phyloP scores from a whole-genome alignment of 768 basidiomycete genomes.

The Podaxis sp. region DNA sequence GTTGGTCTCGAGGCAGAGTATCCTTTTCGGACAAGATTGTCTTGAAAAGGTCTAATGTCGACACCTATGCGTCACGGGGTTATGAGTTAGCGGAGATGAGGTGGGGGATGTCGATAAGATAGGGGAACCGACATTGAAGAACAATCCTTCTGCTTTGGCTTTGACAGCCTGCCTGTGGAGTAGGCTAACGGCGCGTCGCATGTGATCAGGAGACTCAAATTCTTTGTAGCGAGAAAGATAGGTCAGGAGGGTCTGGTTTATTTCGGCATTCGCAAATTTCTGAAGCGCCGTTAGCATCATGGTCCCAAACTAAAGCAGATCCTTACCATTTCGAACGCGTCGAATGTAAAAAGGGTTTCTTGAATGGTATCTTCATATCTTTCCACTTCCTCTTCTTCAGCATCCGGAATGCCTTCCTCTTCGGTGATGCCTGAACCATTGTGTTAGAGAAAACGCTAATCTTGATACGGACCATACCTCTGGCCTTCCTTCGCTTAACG shows the following conservation, averaged over 20 bases:
- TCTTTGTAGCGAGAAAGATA: slow-evolving; percentile 85
- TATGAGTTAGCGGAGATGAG: slow-evolving; percentile 10
- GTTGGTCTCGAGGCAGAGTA: slow-evolving; percentile 71
- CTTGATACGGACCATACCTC: slow-evolving; percentile 26
- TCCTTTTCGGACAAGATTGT: slow-evolving; percentile 77
- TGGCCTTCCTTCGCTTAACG: slow-evolving; percentile 43
- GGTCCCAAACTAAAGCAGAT: slow-evolving; percentile 12
- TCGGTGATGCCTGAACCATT: slow-evolving; percentile 36
- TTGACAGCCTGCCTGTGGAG: slow-evolving; percentile 89
- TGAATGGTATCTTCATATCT: slow-evolving; percentile 53
- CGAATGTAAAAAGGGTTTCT: slow-evolving; percentile 90
- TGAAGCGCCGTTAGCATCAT: slow-evolving; percentile 25
- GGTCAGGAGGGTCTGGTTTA: slow-evolving; percentile 76
- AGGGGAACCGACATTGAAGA: slow-evolving; percentile 73
- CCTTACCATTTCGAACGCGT: slow-evolving; percentile 82
- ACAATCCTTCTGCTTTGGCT: slow-evolving; percentile 90
- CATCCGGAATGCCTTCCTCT: slow-evolving; percentile 65
- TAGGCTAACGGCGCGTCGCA: slow-evolving; percentile 86
- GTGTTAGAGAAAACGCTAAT: not conserved
- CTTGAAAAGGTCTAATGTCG: slow-evolving; percentile 86
- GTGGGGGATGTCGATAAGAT: slow-evolving; percentile 10
- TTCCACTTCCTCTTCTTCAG: slow-evolving; percentile 58
- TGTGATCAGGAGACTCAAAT: slow-evolving; percentile 71
- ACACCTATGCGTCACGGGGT: slow-evolving; percentile 53
- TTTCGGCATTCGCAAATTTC: slow-evolving; percentile 88